phyloP scores from a whole-genome alignment of 805 yeast genomes.

The Lachancea mirantina region DNA sequence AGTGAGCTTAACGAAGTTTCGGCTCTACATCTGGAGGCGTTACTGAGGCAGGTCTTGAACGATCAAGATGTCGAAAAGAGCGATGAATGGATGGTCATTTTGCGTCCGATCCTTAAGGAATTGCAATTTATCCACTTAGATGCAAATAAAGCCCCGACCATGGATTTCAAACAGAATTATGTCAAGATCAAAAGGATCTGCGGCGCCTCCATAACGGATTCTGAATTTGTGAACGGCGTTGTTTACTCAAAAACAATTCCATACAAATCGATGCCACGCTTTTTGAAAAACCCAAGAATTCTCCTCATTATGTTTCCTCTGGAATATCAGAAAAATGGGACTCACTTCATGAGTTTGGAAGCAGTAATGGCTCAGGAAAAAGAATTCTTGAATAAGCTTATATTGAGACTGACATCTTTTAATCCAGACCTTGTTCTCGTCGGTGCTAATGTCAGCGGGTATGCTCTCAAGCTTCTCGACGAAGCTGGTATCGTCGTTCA shows the following conservation, averaged over 20 bases:
- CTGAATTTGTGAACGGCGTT: conserved; percentile 64
- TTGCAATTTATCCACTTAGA: conserved; percentile 56
- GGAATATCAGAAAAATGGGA: conserved; percentile 72
- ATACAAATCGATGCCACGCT: conserved; percentile 65
- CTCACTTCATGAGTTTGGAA: conserved; percentile 73
- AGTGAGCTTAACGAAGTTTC: conserved; percentile 33
- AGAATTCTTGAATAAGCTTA: conserved; percentile 75
- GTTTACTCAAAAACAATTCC: conserved; percentile 82
- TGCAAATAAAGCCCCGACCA: conserved; percentile 56
- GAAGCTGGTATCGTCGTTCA: conserved; percentile 78
- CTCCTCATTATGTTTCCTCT: conserved; percentile 82
- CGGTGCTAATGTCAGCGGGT: conserved; percentile 74
- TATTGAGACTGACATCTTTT: conserved; percentile 66
- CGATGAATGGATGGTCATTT: conserved; percentile 51
- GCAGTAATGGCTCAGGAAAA: conserved; percentile 81
- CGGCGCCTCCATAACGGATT: conserved; percentile 62
- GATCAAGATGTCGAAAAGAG: conserved; percentile 48
- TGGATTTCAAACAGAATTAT: conserved; percentile 76
- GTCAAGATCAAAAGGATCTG: conserved; percentile 77
- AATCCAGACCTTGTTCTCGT: conserved; percentile 74
- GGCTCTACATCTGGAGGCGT: conserved; percentile 38
- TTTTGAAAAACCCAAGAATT: conserved; percentile 61
- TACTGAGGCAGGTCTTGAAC: conserved; percentile 51
- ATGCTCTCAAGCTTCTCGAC: conserved; percentile 64
- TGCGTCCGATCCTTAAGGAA: conserved; percentile 45